These are phyloP conservation scores for Apiospora arundinis DNA, from an alignment of 2,329 filamentous ascomycete genomes.

Conservation along the genomic window DNA sequence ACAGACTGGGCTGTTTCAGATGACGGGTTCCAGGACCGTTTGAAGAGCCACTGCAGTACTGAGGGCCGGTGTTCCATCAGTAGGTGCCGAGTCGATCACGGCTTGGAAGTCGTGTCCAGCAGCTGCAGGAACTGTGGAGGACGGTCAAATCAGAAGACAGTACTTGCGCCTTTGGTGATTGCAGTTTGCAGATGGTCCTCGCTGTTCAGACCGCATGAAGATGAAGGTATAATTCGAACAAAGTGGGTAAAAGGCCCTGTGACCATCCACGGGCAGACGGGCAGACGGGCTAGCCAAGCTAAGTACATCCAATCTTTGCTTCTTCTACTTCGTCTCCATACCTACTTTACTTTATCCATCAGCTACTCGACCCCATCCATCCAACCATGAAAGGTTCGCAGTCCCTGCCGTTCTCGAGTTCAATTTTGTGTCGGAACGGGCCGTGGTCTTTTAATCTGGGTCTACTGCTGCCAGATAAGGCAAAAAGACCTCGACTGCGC, in stretches of 20 bases:
- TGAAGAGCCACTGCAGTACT: constrained; percentile 28
- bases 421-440: constrained; percentile 36
- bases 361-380: background rate
- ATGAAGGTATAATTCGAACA: background rate
- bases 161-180: background rate
- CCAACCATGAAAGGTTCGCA: background rate
- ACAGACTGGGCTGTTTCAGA: constrained; percentile 32
- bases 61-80: constrained; percentile 21
- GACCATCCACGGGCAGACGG: background rate
- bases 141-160: background rate
- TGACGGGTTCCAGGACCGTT: constrained; percentile 30
- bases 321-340: background rate
- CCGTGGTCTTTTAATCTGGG: constrained; percentile 28
- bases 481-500: background rate
- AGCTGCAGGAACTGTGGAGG: constrained; percentile 23
- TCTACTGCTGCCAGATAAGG: constrained; percentile 10
- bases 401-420: constrained; percentile 22
- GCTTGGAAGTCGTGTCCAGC: constrained; percentile 22
- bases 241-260: constrained; percentile 12
- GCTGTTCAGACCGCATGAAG: background rate
- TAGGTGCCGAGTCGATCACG: constrained; percentile 20
- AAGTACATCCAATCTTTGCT: background rate
- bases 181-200: background rate
- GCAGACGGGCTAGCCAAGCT: too few relatives aligned
- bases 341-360: background rate